These are phyloP conservation scores for Megacollybia marginata DNA, from an alignment of 768 basidiomycete genomes.

Conservation along the genomic window DNA sequence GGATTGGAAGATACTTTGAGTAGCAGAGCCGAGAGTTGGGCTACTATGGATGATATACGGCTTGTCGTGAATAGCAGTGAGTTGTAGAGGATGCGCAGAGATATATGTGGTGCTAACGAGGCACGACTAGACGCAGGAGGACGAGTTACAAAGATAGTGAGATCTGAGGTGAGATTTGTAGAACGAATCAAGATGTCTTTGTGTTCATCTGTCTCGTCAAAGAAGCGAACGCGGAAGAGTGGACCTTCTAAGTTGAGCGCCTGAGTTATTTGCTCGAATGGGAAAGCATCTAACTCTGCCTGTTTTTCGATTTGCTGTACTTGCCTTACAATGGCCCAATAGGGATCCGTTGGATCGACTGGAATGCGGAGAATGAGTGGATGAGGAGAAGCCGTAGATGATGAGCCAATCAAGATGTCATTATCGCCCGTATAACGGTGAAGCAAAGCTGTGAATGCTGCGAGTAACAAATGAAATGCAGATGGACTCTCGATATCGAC, in stretches of 20 bases:
- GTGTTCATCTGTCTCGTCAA: conserved; percentile 79
- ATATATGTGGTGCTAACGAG: conserved; percentile 50
- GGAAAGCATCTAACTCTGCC: conserved; percentile 73
- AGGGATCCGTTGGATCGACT: conserved; percentile 80
- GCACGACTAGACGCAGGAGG: conserved; percentile 61
- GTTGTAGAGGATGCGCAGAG: conserved; percentile 87
- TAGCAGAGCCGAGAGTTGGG: conserved; percentile 78
- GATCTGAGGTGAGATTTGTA: conserved; percentile 83
- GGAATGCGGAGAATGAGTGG: conserved; percentile 81
- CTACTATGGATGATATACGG: conserved; percentile 72
- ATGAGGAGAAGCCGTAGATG: conserved; percentile 64
- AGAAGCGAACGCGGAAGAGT: conserved; percentile 93
- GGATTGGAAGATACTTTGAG: conserved; percentile 65
- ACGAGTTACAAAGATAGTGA: conserved; percentile 83
- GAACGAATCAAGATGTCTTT: conserved; percentile 69
- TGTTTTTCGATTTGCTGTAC: conserved; percentile 81
- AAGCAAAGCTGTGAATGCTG: conserved; percentile 87
- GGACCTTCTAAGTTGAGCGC: conserved; percentile 59
- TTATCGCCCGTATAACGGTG: conserved; percentile 96
- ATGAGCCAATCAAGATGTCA: conserved; percentile 87
- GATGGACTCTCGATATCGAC: too few relatives aligned
- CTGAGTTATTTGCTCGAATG: conserved; percentile 69
- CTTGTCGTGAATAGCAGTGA: conserved; percentile 82
- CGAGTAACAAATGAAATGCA: too few relatives aligned
- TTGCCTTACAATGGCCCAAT: conserved; percentile 81